Evolutionary conservation across 164 flowering plant genomes (phyloP), one percentile per base, ranked within the genome.

Genomic region (Annona cherimola): DNA sequence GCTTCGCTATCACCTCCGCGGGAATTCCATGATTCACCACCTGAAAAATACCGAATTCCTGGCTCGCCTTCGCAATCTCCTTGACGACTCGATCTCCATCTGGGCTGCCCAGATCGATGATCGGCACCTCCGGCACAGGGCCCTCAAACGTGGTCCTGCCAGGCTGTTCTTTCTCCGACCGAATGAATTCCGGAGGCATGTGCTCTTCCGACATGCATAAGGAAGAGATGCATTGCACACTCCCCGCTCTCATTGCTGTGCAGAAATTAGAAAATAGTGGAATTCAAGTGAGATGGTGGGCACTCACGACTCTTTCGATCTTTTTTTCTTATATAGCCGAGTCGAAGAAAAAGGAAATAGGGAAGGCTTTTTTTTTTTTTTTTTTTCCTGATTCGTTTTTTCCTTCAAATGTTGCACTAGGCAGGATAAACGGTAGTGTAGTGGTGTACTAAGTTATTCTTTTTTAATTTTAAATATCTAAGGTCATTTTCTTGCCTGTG

Each of bases 1-100:
- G 64, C 73, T 76, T 76, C 12, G 35, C 11, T 0, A 91, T 85
- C 0, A 80, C 82, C 0, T 91, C 90, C 12, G 5, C 61, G 0
- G 94, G 91, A 1, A 92, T 78, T 4, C 82, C 89, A 74, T 89
- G 97, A 81, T 89, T 89, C 66, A 89, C 83, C 1, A 90, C 71
- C 64, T 91, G 91, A 72, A 89, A 88, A 45, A 90, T 76, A 0
- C 96, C 94, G 90, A 94, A 89, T 4, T 86, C 80, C 3, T 43
- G 18, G 74, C 87, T 81, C 0, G 92, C 96, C 1, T 85, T 74
- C 0, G 70, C 73, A 4, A 92, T 75, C n/a, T 11, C 26, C 2
- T 55, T 44, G 4, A 79, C 70, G 18, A 86, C 74, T 3, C 76
- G 72, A 1, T 78, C 73, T 44, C 83, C 75, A 39, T 86, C 87